A percentile compares a stretch with the other conserved stretches of the same genome.
Conservation (phyloP, 116 monocot species). For the Papilionanthe hybrid region DNA sequence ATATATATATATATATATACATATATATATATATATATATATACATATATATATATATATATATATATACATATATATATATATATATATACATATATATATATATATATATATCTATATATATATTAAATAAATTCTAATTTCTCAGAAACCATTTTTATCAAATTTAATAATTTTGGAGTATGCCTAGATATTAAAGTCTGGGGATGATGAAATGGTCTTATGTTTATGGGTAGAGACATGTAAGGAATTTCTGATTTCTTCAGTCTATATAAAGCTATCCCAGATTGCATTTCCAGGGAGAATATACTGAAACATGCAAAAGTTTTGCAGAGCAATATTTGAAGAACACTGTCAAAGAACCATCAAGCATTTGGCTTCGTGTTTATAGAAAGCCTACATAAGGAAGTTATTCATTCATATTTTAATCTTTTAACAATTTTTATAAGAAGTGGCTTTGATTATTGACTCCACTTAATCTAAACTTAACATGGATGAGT, state of each 20-base stretch:
- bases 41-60: no score
- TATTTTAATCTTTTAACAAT: not conserved
- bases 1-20: no score
- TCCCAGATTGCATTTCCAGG: no score
- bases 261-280: conserved; percentile 27
- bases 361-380: conserved; percentile 11
- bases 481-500: not conserved
- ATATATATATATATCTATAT: no score
- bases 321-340: conserved; percentile 10
- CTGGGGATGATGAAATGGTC: conserved; percentile 21
- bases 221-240: conserved; percentile 25
- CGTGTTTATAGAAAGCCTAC: conserved; percentile 22
- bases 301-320: no score
- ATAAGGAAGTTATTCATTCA: conserved; percentile 13
- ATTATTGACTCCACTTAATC: not conserved
- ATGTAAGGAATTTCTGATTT: conserved; percentile 21
- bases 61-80: no score
- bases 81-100: no score
- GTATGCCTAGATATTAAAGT: conserved; percentile 9
- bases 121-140: no score
- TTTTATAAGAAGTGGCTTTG: not conserved
- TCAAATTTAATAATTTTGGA: no score
- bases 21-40: no score
- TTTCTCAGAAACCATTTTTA: no score
- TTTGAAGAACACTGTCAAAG: conserved; percentile 1